These are phyloP conservation scores for Thymus mandschuricus DNA, from an alignment of 257 asterid genomes.

Conservation along the genomic window DNA sequence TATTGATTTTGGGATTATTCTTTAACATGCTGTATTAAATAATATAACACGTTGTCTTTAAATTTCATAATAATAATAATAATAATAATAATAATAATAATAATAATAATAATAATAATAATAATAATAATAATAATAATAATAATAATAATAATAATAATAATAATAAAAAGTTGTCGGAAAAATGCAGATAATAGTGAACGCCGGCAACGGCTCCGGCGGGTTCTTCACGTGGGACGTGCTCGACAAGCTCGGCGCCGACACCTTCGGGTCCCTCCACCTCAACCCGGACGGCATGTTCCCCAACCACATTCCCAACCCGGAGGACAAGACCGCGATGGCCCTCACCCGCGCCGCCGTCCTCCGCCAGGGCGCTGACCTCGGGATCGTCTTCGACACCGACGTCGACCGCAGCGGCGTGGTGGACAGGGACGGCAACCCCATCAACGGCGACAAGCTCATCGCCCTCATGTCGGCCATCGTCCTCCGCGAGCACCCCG, in stretches of 20 bases:
- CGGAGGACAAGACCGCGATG: slow-evolving; percentile 91
- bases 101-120: too few relatives aligned
- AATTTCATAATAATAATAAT: too few relatives aligned
- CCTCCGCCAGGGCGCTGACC: slow-evolving; percentile 68
- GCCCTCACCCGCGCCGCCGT: slow-evolving; percentile 77
- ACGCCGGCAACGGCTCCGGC: slow-evolving; percentile 97
- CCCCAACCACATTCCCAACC: slow-evolving; percentile 96
- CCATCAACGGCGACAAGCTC: slow-evolving; percentile 80
- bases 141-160: too few relatives aligned
- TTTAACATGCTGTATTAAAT: too few relatives aligned
- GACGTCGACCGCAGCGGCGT: slow-evolving; percentile 93
- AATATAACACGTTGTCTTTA: too few relatives aligned
- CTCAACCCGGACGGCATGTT: slow-evolving; percentile 96
- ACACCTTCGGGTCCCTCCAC: slow-evolving; percentile 89
- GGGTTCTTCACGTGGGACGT: slow-evolving; percentile 96
- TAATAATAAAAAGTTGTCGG: too few relatives aligned
- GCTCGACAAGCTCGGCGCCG: slow-evolving; percentile 90
- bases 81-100: too few relatives aligned
- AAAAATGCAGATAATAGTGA: slow-evolving; percentile 76
- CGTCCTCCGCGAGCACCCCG: slow-evolving; percentile 75
- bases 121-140: too few relatives aligned
- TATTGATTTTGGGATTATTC: too few relatives aligned
- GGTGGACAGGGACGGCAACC: slow-evolving; percentile 72
- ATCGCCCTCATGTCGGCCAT: slow-evolving; percentile 86
- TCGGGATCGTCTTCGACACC: slow-evolving; percentile 90